Evolutionary conservation across 2,329 filamentous ascomycete species (phyloP).

Genomic region (Alternaria sp.): DNA sequence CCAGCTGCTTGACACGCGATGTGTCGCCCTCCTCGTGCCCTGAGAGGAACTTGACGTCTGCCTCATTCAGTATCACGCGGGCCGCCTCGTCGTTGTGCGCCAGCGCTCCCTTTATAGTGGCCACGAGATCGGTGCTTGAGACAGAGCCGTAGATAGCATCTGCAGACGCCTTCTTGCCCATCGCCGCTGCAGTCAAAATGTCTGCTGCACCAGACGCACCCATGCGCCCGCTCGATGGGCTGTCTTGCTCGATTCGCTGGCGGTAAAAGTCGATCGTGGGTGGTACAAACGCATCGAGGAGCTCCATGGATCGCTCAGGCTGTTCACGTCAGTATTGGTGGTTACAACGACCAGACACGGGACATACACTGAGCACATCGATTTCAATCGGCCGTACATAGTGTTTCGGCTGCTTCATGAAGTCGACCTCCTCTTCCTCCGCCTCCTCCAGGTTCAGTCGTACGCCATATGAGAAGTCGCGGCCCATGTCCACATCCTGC

Average conservation of each 20-base stretch:
- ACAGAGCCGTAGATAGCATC: constrained; percentile 64
- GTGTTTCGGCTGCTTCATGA: constrained; percentile 27
- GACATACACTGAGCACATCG: constrained; percentile 51
- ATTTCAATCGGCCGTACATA: constrained; percentile 53
- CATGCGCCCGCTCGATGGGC: constrained; percentile 39
- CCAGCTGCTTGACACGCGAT: constrained; percentile 62
- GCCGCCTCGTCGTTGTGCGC: constrained; percentile 62
- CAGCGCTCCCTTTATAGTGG: constrained; percentile 59
- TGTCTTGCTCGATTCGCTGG: constrained; percentile 53
- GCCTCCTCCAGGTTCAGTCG: constrained; percentile 40
- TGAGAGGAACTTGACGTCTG: constrained; percentile 61
- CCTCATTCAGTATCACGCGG: constrained; percentile 59
- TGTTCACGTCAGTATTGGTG: constrained; percentile 34
- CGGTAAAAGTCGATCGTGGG: constrained; percentile 59
- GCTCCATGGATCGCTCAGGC: constrained; percentile 56
- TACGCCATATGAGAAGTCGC: constrained; percentile 58
- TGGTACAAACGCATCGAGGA: constrained; percentile 60
- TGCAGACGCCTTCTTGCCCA: constrained; percentile 36
- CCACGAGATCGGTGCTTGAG: constrained; percentile 61
- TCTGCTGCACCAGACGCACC: constrained; percentile 49
- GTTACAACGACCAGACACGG: too few relatives aligned
- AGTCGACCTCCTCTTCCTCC: constrained; percentile 34
- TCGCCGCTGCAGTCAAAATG: constrained; percentile 47
- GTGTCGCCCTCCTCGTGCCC: constrained; percentile 47
- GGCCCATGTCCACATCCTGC: constrained; percentile 55